These are phyloP conservation scores for Cryptococcus jaspeensis DNA, from an alignment of 1,284 basidiomycete genomes.

Conservation along the genomic window DNA sequence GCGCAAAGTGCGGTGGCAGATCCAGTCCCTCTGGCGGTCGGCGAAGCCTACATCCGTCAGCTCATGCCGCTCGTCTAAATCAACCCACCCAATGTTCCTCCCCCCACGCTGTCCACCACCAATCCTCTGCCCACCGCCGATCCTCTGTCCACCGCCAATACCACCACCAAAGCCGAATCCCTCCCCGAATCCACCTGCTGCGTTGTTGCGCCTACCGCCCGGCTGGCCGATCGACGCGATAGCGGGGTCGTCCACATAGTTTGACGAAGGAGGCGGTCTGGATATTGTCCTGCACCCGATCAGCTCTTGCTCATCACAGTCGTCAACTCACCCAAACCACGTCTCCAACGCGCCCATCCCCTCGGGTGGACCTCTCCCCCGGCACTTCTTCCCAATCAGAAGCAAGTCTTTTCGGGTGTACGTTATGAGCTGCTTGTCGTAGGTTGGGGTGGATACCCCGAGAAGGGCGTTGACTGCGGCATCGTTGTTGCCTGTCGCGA, in stretches of 20 bases:
- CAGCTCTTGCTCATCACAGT: not conserved
- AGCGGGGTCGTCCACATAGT: constrained; percentile 39
- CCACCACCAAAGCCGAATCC: constrained; percentile 49
- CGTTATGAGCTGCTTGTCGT: constrained; percentile 11
- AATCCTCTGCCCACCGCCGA: constrained; percentile 25
- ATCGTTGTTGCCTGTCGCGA: constrained; percentile 16
- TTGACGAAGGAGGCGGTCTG: constrained; percentile 1
- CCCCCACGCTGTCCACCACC: constrained; percentile 15
- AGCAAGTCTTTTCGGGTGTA: constrained; percentile 28
- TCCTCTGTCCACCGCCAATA: constrained; percentile 37
- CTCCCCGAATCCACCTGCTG: constrained; percentile 39
- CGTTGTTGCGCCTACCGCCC: constrained; percentile 15
- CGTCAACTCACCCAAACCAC: constrained; percentile 36
- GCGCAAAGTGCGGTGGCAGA: constrained; percentile 10
- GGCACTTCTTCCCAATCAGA: constrained; percentile 19
- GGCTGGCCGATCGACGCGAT: constrained; percentile 39
- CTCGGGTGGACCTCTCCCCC: constrained; percentile 12
- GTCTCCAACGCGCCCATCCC: constrained; percentile 23
- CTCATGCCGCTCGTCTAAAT: not conserved
- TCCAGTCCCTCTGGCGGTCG: constrained; percentile 19
- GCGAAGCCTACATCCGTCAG: constrained; percentile 15
- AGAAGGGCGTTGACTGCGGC: constrained; percentile 30
- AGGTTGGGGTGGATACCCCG: constrained; percentile 3
- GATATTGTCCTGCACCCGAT: constrained; percentile 2
- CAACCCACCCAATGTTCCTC: constrained; percentile 38